phyloP scores from a whole-genome alignment of 2,329 filamentous ascomycete genomes.

The Amphichorda felina region DNA sequence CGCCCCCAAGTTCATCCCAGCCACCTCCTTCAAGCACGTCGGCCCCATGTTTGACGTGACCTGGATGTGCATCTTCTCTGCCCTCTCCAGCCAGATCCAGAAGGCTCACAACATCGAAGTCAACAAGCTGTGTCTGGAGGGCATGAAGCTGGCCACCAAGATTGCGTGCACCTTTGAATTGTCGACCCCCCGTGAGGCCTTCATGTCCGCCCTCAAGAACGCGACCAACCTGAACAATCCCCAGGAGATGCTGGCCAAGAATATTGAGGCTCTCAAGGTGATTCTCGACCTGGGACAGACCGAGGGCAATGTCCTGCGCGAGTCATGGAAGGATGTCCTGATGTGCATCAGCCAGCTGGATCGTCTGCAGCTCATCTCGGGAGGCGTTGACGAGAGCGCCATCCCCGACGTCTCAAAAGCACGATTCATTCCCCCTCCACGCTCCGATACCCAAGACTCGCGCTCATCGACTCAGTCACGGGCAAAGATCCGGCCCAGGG shows the following conservation, averaged over 20 bases:
- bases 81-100: conserved; percentile 84
- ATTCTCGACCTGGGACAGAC: conserved; percentile 85
- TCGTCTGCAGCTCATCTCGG: conserved; percentile 85
- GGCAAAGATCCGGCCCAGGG: conserved; percentile 32
- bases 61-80: conserved; percentile 98
- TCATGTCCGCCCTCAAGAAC: conserved; percentile 84
- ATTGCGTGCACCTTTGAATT: conserved; percentile 91
- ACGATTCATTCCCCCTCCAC: conserved; percentile 51
- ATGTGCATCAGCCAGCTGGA: conserved; percentile 95
- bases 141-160: conserved; percentile 84
- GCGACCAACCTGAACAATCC: conserved; percentile 94
- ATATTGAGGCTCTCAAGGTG: conserved; percentile 86
- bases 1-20: conserved; percentile 71
- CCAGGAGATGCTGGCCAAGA: conserved; percentile 90
- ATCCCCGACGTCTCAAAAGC: conserved; percentile 87
- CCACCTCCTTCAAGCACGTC: conserved; percentile 87
- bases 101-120: conserved; percentile 88
- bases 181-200: conserved; percentile 86
- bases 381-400: conserved; percentile 84
- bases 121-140: conserved; percentile 86
- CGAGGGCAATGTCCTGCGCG: conserved; percentile 79
- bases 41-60: conserved; percentile 98
- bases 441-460: conserved; percentile 41
- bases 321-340: conserved; percentile 91
- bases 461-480: conserved; percentile 57